These are phyloP conservation scores for Phytopythium cucurbitacearum DNA, from an alignment of 352 stramenopile species.

Conservation along the genomic window DNA sequence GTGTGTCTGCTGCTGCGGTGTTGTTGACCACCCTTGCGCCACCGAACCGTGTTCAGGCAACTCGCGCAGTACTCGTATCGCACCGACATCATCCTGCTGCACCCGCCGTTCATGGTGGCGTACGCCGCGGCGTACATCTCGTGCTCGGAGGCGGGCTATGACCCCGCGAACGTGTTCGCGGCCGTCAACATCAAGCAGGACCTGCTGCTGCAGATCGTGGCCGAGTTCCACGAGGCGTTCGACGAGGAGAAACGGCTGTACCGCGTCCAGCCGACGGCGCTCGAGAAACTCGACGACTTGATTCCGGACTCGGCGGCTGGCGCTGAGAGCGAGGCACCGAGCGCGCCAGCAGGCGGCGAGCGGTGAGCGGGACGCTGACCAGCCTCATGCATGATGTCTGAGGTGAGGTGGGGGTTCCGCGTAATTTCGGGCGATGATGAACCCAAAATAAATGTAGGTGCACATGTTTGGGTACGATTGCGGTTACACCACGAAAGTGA, in stretches of 20 bases:
- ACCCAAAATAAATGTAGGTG: too few relatives aligned
- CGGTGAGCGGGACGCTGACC: too few relatives aligned
- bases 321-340: constrained; percentile 8
- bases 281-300: constrained; percentile 81
- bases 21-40: neutral
- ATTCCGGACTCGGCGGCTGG: constrained; percentile 60
- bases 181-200: constrained; percentile 83
- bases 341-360: too few relatives aligned
- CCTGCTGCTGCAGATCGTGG: constrained; percentile 72
- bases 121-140: constrained; percentile 80
- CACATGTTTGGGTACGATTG: too few relatives aligned
- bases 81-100: constrained; percentile 81
- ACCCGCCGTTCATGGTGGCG: constrained; percentile 87
- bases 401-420: too few relatives aligned
- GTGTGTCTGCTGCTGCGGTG: neutral
- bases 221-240: constrained; percentile 70
- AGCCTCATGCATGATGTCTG: too few relatives aligned
- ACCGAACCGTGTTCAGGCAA: constrained; percentile 42
- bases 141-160: constrained; percentile 70
- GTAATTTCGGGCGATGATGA: too few relatives aligned
- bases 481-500: too few relatives aligned
- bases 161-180: constrained; percentile 71
- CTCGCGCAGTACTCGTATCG: constrained; percentile 86
- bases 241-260: constrained; percentile 75
- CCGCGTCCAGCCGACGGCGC: constrained; percentile 42